Evolutionary conservation across 75 land plant genomes (phyloP).

Genomic region (Cunninghamia lanceolata): DNA sequence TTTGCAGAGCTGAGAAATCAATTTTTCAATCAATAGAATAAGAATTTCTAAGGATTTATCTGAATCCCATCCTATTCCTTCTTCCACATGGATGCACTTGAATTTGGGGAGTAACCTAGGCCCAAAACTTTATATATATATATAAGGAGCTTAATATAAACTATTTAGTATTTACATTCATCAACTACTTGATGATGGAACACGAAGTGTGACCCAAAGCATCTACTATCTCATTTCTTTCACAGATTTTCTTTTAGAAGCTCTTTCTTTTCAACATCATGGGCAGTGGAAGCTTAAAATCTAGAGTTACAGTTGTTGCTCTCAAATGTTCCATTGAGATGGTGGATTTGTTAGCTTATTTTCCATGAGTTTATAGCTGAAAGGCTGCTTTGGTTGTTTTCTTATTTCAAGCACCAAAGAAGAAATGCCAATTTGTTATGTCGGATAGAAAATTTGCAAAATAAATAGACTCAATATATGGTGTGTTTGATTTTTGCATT

Average conservation of each 20-base stretch:
- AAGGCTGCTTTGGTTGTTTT: neutral
- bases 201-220: neutral
- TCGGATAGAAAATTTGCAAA: neutral
- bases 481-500: slow-evolving; percentile 7
- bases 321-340: neutral
- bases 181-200: neutral
- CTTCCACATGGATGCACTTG: no score
- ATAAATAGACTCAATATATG: neutral
- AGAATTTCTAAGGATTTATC: no score
- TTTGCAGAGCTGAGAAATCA: no score
- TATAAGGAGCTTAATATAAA: no score
- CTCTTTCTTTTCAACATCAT: no score
- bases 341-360: neutral
- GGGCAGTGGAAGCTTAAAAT: neutral
- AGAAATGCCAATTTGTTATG: neutral
- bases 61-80: no score
- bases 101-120: no score
- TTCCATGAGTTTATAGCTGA: neutral
- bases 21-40: no score
- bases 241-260: no score
- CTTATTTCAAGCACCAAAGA: neutral
- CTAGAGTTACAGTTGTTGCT: neutral
- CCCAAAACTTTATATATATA: no score
- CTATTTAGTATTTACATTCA: no score
- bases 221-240: neutral